These are phyloP conservation scores for Agastache rugosa DNA, from an alignment of 257 asterid species.

Conservation along the genomic window DNA sequence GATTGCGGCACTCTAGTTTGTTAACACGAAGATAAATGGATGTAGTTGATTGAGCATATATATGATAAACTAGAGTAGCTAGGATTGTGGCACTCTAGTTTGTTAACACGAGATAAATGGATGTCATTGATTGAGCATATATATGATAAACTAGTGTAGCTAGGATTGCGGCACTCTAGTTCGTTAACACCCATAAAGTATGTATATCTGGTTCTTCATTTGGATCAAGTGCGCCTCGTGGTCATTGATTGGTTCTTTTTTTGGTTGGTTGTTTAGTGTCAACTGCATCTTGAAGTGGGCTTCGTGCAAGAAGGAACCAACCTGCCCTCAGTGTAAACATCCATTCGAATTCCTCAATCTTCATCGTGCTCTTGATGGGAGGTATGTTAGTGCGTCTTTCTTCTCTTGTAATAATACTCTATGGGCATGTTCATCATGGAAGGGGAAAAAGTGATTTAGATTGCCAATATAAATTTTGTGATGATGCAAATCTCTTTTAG, in stretches of 20 bases:
- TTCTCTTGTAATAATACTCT: background rate
- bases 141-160: background rate
- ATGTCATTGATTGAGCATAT: background rate
- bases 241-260: constrained; percentile 16
- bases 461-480: background rate
- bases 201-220: background rate
- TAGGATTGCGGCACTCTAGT: constrained; percentile 21
- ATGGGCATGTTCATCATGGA: background rate
- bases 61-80: background rate
- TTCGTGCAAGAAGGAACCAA: constrained; percentile 71
- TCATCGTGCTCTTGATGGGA: constrained; percentile 85
- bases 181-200: background rate
- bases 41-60: background rate
- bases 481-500: background rate
- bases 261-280: constrained; percentile 53
- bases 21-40: background rate
- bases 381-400: constrained; percentile 43
- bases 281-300: constrained; percentile 92
- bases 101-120: background rate
- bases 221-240: background rate
- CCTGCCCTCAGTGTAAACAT: constrained; percentile 86
- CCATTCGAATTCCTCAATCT: constrained; percentile 75
- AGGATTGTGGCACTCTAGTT: constrained; percentile 19
- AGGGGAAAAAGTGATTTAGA: background rate
- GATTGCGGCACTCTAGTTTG: constrained; percentile 10